Evolutionary conservation across 257 asterid species (phyloP).

Genomic region (Anisodus tanguticus): DNA sequence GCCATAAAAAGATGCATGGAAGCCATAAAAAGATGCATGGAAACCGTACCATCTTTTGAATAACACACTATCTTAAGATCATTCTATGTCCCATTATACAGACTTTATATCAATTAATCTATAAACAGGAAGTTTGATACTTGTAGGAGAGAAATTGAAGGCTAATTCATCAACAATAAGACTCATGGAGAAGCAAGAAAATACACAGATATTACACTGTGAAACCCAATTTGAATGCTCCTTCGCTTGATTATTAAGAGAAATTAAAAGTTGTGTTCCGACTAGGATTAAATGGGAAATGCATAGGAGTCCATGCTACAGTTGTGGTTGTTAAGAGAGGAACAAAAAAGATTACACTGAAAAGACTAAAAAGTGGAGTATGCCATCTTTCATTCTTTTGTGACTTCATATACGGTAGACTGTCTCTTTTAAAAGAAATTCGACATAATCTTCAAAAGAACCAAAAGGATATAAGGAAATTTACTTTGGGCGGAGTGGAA

Average conservation of each 20-base stretch:
- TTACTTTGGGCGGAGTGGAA: not conserved
- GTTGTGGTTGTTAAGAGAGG: not conserved
- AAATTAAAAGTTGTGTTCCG: not conserved
- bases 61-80: not conserved
- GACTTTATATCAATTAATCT: not conserved
- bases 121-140: not conserved
- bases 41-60: not conserved
- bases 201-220: not conserved
- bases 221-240: slow-evolving; percentile 15
- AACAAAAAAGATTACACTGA: not conserved
- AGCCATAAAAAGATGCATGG: not conserved
- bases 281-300: not conserved
- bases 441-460: slow-evolving; percentile 23
- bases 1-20: not conserved
- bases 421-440: not conserved
- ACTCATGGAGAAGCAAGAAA: not conserved
- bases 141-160: not conserved
- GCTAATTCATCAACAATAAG: not conserved
- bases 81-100: slow-evolving; percentile 3
- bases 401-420: not conserved
- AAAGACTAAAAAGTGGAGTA: slow-evolving; percentile 6
- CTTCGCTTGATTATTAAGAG: slow-evolving; percentile 17
- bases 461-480: slow-evolving; percentile 12
- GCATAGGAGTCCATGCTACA: not conserved
- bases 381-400: not conserved